Conservation (phyloP, 345 rosid species). For the Melastoma malabathricum region DNA sequence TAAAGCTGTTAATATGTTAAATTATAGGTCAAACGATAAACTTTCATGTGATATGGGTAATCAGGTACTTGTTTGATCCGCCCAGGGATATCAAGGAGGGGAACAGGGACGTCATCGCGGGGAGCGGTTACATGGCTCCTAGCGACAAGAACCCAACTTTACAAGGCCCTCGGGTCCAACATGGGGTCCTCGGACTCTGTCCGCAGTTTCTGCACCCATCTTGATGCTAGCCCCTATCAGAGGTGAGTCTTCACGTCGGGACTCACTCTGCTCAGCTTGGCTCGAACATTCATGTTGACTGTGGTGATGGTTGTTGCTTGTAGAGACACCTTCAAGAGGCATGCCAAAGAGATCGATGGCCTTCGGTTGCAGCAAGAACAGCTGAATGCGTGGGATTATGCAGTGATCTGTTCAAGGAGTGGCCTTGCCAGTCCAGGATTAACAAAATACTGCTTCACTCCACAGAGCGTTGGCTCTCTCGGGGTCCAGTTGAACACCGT, state of each 20-base stretch:
- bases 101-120: conserved; percentile 44
- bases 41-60: conserved; percentile 58
- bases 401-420: conserved; percentile 27
- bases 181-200: conserved; percentile 53
- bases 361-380: conserved; percentile 37
- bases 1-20: too few relatives aligned
- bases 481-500: conserved; percentile 77
- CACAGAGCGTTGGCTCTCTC: conserved; percentile 43
- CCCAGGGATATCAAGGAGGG: conserved; percentile 49
- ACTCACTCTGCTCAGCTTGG: not conserved
- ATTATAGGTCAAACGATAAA: conserved; percentile 29
- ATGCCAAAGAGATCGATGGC: conserved; percentile 44
- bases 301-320: not conserved
- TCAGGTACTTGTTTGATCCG: conserved; percentile 46
- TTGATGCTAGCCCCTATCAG: conserved; percentile 52
- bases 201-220: conserved; percentile 43
- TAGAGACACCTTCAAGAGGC: conserved; percentile 46
- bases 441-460: conserved; percentile 68
- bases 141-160: conserved; percentile 48
- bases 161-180: conserved; percentile 70
- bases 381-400: conserved; percentile 42
- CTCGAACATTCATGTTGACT: not conserved
- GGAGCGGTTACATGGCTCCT: conserved; percentile 65
- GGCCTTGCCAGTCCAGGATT: conserved; percentile 83
- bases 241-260: conserved; percentile 20